Conservation (phyloP, 495 filamentous ascomycete genomes). For the Xylaria nigripes region DNA sequence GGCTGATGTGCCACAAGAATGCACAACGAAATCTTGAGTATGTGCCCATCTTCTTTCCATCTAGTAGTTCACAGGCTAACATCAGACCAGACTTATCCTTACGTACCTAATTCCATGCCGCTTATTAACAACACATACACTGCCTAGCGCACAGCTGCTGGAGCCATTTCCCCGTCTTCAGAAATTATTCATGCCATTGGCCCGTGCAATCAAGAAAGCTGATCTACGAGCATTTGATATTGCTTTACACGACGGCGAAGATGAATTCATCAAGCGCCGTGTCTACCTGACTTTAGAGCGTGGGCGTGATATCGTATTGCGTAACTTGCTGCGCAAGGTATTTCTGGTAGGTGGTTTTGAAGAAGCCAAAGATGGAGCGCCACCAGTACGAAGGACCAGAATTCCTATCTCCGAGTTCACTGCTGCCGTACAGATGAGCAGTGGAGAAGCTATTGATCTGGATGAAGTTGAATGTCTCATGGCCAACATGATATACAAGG, state of each 20-base stretch:
- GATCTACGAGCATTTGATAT: conserved; percentile 78
- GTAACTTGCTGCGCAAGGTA: conserved; percentile 85
- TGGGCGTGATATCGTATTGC: conserved; percentile 78
- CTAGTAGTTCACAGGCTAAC: conserved; percentile 20
- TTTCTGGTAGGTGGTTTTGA: conserved; percentile 75
- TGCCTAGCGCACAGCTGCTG: conserved; percentile 66
- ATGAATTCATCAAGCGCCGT: conserved; percentile 85
- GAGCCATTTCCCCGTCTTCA: conserved; percentile 68
- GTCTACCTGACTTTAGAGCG: conserved; percentile 93
- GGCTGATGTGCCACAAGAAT: conserved; percentile 61
- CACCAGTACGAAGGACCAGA: conserved; percentile 58
- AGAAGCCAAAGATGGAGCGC: conserved; percentile 55
- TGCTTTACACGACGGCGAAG: conserved; percentile 70
- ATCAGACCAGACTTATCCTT: conserved; percentile 62
- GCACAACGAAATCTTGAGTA: conserved; percentile 73
- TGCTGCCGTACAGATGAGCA: conserved; percentile 49
- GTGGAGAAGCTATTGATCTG: conserved; percentile 58
- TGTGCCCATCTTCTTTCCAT: conserved; percentile 16
- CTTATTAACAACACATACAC: conserved; percentile 74
- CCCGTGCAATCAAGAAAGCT: conserved; percentile 66
- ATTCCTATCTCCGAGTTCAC: conserved; percentile 73
- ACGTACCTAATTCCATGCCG: conserved; percentile 91
- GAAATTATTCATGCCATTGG: conserved; percentile 67
- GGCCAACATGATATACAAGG: conserved; percentile 96
- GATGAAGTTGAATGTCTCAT: conserved; percentile 95